Conservation (phyloP, 2,329 filamentous ascomycete species). For the Xylariomycetidae sp. region DNA sequence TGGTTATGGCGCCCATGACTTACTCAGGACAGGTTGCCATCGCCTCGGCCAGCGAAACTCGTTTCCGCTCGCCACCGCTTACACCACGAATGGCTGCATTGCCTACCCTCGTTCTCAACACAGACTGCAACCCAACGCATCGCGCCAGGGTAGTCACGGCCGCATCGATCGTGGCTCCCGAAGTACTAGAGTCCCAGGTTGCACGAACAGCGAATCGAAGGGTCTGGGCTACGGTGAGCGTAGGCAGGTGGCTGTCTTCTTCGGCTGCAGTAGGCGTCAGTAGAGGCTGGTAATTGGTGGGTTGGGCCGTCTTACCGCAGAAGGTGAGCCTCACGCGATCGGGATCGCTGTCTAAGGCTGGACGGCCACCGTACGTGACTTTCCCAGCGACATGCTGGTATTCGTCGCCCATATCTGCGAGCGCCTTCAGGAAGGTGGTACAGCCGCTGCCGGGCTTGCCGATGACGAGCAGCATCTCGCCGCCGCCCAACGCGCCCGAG, state of each 20-base stretch:
- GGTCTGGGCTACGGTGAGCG: conserved; percentile 55
- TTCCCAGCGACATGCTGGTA: conserved; percentile 6
- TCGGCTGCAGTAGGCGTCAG: too few relatives aligned
- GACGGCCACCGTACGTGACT: conserved; percentile 9
- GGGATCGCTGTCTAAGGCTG: conserved; percentile 5
- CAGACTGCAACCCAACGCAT: conserved; percentile 54
- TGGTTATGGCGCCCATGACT: background rate
- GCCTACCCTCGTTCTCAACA: conserved; percentile 52
- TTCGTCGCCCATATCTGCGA: conserved; percentile 14
- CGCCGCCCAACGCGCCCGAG: conserved; percentile 7
- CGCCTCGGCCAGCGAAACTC: conserved; percentile 64
- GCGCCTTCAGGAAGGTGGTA: conserved; percentile 17
- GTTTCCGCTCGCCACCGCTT: conserved; percentile 54
- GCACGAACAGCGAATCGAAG: conserved; percentile 55
- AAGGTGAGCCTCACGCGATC: conserved; percentile 8
- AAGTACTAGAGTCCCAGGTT: conserved; percentile 3
- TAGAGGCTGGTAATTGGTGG: too few relatives aligned
- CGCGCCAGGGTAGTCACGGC: conserved; percentile 2
- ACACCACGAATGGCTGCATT: conserved; percentile 56
- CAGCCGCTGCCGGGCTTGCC: conserved; percentile 18
- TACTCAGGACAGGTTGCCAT: conserved; percentile 36
- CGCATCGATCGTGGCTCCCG: background rate
- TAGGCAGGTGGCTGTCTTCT: conserved; percentile 41
- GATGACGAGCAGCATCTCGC: conserved; percentile 19
- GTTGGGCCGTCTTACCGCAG: conserved; percentile 7